Conservation (phyloP, 1,284 basidiomycete species). For the Butyriboletus appendiculatus region DNA sequence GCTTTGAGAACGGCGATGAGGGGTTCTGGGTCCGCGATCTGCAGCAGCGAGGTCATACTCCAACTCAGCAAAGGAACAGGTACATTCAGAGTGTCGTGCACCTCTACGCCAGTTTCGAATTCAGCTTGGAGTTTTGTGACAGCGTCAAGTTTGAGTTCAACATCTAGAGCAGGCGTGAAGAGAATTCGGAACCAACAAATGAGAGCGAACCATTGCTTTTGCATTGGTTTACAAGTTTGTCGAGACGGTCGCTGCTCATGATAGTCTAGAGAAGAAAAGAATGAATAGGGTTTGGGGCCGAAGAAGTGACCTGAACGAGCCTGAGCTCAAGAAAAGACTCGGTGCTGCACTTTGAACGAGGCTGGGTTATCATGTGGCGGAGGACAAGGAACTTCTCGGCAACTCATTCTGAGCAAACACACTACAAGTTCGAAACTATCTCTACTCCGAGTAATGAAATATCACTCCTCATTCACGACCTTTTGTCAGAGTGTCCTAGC, state of each 20-base stretch:
- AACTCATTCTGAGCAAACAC: neutral
- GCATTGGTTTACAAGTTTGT: slow-evolving; percentile 66
- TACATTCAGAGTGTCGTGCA: slow-evolving; percentile 33
- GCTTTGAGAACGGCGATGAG: slow-evolving; percentile 70
- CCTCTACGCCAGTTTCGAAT: slow-evolving; percentile 70
- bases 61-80: slow-evolving; percentile 11
- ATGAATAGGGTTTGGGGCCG: slow-evolving; percentile 10
- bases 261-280: slow-evolving; percentile 20
- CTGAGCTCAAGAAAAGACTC: slow-evolving; percentile 19
- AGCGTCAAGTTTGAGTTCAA: slow-evolving; percentile 78
- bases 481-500: slow-evolving; percentile 80
- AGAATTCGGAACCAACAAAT: neutral
- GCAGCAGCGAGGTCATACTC: slow-evolving; percentile 13
- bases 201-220: slow-evolving; percentile 61
- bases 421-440: slow-evolving; percentile 13
- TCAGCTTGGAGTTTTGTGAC: slow-evolving; percentile 71
- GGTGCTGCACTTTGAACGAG: slow-evolving; percentile 5
- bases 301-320: slow-evolving; percentile 21
- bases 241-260: slow-evolving; percentile 58
- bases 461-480: slow-evolving; percentile 10
- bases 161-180: slow-evolving; percentile 47
- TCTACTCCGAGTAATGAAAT: neutral
- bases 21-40: slow-evolving; percentile 72
- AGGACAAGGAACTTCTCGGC: slow-evolving; percentile 14
- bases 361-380: slow-evolving; percentile 20